These are phyloP conservation scores for Liriodendron chinense DNA, from an alignment of 164 flowering plant genomes.

Conservation along the genomic window DNA sequence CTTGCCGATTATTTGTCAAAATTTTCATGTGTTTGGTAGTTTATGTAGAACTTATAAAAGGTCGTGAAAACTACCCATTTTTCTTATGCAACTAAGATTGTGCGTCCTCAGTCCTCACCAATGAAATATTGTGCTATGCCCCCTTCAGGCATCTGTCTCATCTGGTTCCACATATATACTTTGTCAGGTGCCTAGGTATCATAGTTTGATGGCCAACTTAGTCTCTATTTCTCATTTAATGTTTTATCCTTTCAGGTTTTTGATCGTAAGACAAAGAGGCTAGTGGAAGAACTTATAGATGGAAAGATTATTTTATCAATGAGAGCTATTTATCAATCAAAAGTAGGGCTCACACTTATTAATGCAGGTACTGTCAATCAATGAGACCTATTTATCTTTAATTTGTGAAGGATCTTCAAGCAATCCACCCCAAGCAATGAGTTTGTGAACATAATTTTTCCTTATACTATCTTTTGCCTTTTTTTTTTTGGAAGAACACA, in stretches of 20 bases:
- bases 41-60: neutral
- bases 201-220: neutral
- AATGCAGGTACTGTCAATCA: slow-evolving; percentile 48
- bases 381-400: no score
- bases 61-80: neutral
- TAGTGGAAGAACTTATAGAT: slow-evolving; percentile 90
- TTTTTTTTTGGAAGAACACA: no score
- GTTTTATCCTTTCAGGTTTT: slow-evolving; percentile 46
- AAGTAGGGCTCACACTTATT: slow-evolving; percentile 79
- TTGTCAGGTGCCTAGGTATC: neutral
- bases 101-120: neutral
- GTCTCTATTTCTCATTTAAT: slow-evolving; percentile 1
- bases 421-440: no score
- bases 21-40: neutral
- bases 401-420: no score
- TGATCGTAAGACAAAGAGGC: slow-evolving; percentile 73
- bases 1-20: neutral
- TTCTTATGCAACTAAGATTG: neutral
- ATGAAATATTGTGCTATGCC: neutral
- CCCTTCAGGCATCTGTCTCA: neutral
- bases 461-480: no score
- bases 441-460: no score
- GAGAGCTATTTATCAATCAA: slow-evolving; percentile 93
- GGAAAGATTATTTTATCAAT: slow-evolving; percentile 82
- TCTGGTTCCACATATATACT: neutral